These are phyloP conservation scores for Beauveria pseudobassiana DNA, from an alignment of 2,329 filamentous ascomycete genomes.

Conservation along the genomic window DNA sequence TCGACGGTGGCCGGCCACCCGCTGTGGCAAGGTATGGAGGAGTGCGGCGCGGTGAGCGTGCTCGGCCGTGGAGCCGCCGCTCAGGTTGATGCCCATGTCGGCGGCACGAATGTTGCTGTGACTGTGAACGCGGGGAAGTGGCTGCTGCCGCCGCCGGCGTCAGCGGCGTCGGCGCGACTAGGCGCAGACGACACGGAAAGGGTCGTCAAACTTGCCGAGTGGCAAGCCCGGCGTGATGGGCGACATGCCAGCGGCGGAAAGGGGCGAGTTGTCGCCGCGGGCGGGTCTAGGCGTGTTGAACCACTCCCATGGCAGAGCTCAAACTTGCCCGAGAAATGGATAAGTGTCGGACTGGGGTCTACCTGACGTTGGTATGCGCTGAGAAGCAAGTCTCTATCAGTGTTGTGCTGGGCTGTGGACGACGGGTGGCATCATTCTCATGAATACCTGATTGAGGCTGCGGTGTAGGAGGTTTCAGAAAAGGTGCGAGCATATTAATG, in stretches of 20 bases:
- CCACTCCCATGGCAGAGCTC: slow-evolving; percentile 43
- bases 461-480: slow-evolving; percentile 38
- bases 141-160: background rate
- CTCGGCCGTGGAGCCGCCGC: slow-evolving; percentile 18
- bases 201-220: slow-evolving; percentile 7
- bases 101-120: slow-evolving; percentile 13
- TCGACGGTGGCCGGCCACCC: background rate
- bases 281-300: slow-evolving; percentile 31
- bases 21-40: slow-evolving; percentile 25
- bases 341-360: slow-evolving; percentile 22
- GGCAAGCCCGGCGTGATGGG: background rate
- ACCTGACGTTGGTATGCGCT: slow-evolving; percentile 26
- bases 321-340: slow-evolving; percentile 25
- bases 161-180: background rate
- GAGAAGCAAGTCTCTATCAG: slow-evolving; percentile 45
- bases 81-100: slow-evolving; percentile 9
- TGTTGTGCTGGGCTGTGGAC: slow-evolving; percentile 43
- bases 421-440: slow-evolving; percentile 38
- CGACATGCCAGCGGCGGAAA: slow-evolving; percentile 5
- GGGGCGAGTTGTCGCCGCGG: slow-evolving; percentile 2
- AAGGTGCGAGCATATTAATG: slow-evolving; percentile 41
- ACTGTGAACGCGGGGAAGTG: slow-evolving; percentile 9
- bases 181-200: slow-evolving; percentile 1
- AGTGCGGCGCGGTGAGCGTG: slow-evolving; percentile 27
- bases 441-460: slow-evolving; percentile 26